phyloP scores from a whole-genome alignment of 345 rosid species.

The Rhodomyrtus tomentosa region DNA sequence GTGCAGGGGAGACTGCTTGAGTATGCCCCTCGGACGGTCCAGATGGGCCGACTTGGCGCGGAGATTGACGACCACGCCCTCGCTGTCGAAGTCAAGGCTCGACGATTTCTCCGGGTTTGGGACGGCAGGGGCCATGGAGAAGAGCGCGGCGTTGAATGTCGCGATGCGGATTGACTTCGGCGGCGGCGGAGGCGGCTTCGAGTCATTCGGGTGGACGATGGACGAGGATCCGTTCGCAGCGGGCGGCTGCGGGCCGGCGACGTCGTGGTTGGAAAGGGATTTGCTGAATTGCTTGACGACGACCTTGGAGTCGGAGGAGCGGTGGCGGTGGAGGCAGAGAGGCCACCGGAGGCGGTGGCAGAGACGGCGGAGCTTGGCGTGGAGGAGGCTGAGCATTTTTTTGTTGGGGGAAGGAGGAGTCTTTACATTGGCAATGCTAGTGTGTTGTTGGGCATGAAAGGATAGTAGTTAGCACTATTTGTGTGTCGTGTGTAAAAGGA shows the following conservation, averaged over 20 bases:
- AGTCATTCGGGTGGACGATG: conserved; percentile 22
- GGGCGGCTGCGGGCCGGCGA: background rate
- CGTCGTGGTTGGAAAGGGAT: conserved; percentile 6
- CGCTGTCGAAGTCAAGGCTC: conserved; percentile 15
- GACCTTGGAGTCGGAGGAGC: conserved; percentile 30
- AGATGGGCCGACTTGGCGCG: conserved; percentile 31
- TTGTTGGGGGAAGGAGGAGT: background rate
- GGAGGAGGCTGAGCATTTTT: conserved; percentile 44
- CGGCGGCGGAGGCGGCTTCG: conserved; percentile 9
- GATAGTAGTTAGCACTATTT: background rate
- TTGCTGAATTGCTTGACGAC: conserved; percentile 32
- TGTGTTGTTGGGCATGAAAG: background rate
- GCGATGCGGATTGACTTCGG: conserved; percentile 52
- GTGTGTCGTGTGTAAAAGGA: background rate
- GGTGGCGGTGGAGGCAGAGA: conserved; percentile 39
- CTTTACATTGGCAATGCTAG: background rate
- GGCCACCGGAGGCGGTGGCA: conserved; percentile 61
- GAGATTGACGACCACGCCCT: conserved; percentile 3
- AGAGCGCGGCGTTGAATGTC: conserved; percentile 81
- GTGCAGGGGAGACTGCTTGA: conserved; percentile 69
- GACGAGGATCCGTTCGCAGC: conserved; percentile 6
- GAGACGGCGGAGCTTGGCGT: conserved; percentile 35
- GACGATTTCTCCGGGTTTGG: conserved; percentile 27
- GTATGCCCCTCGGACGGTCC: conserved; percentile 71
- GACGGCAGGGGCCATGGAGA: conserved; percentile 88